Evolutionary conservation across 2,329 filamentous ascomycete genomes (phyloP), one percentile per base, ranked within the genome.

Genomic region (Stagonosporopsis rhizophila): DNA sequence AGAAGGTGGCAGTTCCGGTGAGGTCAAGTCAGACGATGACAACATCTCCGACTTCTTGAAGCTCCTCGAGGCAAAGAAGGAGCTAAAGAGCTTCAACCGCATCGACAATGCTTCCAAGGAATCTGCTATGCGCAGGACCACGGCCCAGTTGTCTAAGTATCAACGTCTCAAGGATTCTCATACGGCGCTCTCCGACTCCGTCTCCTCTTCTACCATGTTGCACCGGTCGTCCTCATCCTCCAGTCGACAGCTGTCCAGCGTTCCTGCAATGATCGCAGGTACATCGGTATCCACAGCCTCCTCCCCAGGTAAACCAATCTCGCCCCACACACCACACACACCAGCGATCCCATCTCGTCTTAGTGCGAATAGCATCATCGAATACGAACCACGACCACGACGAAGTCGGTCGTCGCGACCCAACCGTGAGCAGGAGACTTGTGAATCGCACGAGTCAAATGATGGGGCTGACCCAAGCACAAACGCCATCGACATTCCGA

Each of bases 1-100:
- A 60, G 83, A 83, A 23, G 88, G 85, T 9, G 87, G 82, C 44
- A 86, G 83, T 70, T 84, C 81, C 2, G 87, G 85, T 27, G 88
- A 72, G 81, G 87, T 82, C 81, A 90, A 70, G 81, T 90, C 89
- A 0, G 94, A 98, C 65, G 92, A 96, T 68, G 91, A 96, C 67
- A 93, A 95, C 61, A 96, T 99, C 37, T 92, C 91, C 0, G 92
- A 96, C 48, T 99, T 98, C 67, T 79, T 99, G 59, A 96, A 96
- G 68, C 84, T 92, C 59, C 82, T 99, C 6, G 94, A 98, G 58
- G 88, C 87, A 67, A 91, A 91, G 72, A 96, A 93, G 75, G 94
- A 92, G n/a, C 77, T 95, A 23, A 87, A 87, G 74, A 91, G 88
- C 74, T 90, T 97, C 54, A 88, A 92, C 42, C 82, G 85, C 15